phyloP scores from a whole-genome alignment of 1,284 basidiomycete genomes.

The Leccinum insolens region DNA sequence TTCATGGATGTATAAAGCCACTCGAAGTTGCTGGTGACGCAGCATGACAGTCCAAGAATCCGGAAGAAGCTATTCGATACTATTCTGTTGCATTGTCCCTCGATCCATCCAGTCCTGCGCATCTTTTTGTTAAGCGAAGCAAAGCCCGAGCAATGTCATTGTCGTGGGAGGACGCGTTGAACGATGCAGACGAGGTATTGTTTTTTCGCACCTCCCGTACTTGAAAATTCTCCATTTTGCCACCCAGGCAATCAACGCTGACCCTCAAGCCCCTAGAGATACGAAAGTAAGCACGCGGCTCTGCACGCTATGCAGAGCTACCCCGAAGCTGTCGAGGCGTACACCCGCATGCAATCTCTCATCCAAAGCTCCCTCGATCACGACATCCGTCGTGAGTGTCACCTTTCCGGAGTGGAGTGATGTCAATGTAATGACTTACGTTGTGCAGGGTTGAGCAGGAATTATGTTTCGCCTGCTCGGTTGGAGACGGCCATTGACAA shows the following conservation, averaged over 20 bases:
- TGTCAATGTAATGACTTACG: too few relatives aligned
- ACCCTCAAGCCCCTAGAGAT: not conserved
- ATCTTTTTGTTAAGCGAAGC: slow-evolving; percentile 18
- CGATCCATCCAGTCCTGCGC: not conserved
- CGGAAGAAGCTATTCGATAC: not conserved
- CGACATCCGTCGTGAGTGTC: not conserved
- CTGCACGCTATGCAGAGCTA: not conserved
- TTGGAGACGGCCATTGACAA: not conserved
- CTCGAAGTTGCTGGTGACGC: slow-evolving; percentile 5
- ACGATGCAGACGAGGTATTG: not conserved
- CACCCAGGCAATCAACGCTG: not conserved
- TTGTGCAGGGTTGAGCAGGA: not conserved
- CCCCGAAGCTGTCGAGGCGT: slow-evolving; percentile 1
- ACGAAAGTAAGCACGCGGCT: not conserved
- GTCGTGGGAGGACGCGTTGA: slow-evolving; percentile 4
- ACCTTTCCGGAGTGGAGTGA: not conserved
- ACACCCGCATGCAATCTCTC: not conserved
- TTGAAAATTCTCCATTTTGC: not conserved
- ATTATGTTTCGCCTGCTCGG: not conserved
- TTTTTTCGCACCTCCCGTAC: not conserved
- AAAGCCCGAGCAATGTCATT: not conserved
- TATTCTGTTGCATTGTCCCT: slow-evolving; percentile 13
- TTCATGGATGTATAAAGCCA: not conserved
- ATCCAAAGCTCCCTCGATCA: not conserved
- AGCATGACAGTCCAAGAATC: not conserved